Percentiles rank a stretch among this genome's conserved stretches.
Conservation (phyloP, 495 filamentous ascomycete species). For the Coniosporium apollinis region DNA sequence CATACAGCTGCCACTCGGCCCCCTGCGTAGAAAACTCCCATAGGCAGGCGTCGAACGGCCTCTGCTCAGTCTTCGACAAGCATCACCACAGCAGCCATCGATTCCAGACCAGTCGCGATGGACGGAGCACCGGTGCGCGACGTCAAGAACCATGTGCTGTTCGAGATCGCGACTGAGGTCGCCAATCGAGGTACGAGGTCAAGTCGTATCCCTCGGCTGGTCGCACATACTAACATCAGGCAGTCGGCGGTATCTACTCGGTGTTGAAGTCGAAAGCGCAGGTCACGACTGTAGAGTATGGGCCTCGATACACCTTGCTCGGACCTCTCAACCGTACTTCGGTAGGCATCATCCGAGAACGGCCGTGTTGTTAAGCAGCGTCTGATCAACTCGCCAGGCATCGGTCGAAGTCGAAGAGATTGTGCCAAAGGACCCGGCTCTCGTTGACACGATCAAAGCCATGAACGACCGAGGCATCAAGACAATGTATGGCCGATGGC, state of each 20-base stretch:
- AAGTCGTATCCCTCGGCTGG: neutral
- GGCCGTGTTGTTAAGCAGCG: neutral
- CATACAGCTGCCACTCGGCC: no score
- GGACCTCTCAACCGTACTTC: constrained; percentile 85
- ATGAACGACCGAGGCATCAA: constrained; percentile 87
- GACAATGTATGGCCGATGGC: constrained; percentile 86
- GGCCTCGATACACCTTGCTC: constrained; percentile 87
- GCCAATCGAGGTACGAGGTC: constrained; percentile 76
- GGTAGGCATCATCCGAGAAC: constrained; percentile 29
- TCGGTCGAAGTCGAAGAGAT: constrained; percentile 92
- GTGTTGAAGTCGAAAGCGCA: constrained; percentile 98
- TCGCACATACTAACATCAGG: neutral
- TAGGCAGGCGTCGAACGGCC: no score
- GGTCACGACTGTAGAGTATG: constrained; percentile 96
- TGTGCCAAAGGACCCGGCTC: constrained; percentile 60
- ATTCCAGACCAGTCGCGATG: no score
- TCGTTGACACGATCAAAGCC: constrained; percentile 65
- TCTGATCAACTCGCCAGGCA: constrained; percentile 33
- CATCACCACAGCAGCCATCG: no score
- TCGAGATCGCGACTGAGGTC: constrained; percentile 92
- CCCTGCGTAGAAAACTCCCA: no score
- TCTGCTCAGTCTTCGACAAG: no score
- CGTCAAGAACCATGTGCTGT: constrained; percentile 68
- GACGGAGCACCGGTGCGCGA: constrained; percentile 38
- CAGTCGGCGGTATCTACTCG: constrained; percentile 96